Base-by-base conservation (phyloP, 805 yeast species). In the Ogataea thermomethanolica region DNA sequence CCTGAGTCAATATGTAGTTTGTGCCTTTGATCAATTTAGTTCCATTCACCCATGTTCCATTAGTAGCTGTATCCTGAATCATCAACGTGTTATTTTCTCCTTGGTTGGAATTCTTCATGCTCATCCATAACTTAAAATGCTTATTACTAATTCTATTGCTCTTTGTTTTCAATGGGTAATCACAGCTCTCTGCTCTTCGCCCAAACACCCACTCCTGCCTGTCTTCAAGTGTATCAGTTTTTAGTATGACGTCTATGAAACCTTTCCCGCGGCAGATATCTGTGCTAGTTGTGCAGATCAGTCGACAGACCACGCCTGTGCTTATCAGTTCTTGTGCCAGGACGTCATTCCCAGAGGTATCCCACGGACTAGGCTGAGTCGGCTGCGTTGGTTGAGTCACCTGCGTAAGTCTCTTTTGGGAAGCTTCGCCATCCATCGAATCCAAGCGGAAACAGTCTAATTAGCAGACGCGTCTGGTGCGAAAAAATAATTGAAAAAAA, bases 1-100 rank as follows among this genome's bases (percentile, higher is more conserved):
- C 98, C 57, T 88, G 96, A 31, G 81, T 79, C 27, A 93, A 62
- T 41, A 91, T 77, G 59, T 86, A 87, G 54, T 87, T 86, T 35
- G 83, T 78, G 14, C 84, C 84, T 55, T 82, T 84, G 17, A 81
- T 86, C 13, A 91, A 62, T 37, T 87, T 71, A 27, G 72, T 72
- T 24, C 81, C 81, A 65, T 91, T 93, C 34, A 91, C 65, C 70
- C 78, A 84, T 0, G 99, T 93, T 7, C 99, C 99, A 65, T 93
- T 93, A 2, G 98, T 91, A 1, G 95, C 84, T 2, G 71, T 62
- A 61, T 90, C 97, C 58, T 76, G 78, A 41, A 81, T 69, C 81
- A 81, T 75, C 25, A 60, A 29, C 29, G 57, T 58, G 21, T 49
- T 38, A 20, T 43, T 37, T 3, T 43, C 29, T n/a, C 41, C 44